Percentiles rank a stretch among this genome's conserved stretches.
Conservation (phyloP, 2,329 filamentous ascomycete species). For the Aspergillus ibericus region DNA sequence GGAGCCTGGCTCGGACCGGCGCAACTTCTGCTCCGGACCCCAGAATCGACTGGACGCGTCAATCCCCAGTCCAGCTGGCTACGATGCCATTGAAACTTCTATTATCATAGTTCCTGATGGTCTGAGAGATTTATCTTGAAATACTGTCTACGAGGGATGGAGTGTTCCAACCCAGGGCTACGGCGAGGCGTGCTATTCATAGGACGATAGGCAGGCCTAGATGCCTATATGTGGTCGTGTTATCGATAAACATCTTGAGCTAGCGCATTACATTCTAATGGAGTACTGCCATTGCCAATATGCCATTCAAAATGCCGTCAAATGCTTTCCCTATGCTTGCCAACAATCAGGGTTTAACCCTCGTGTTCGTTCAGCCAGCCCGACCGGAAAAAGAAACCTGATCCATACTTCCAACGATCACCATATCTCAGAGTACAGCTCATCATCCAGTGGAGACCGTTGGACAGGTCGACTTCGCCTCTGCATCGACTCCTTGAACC, state of each 20-base stretch:
- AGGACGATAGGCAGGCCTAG: not conserved
- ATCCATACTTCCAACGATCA: not conserved
- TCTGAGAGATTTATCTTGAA: too few species aligned
- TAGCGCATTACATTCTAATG: not conserved
- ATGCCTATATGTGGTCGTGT: not conserved
- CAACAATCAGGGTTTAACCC: not conserved
- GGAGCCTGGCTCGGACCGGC: not conserved
- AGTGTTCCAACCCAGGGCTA: too few species aligned
- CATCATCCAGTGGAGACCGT: conserved; percentile 3
- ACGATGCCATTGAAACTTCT: too few species aligned
- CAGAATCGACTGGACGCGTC: not conserved
- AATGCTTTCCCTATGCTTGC: too few species aligned
- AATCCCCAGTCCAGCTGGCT: not conserved
- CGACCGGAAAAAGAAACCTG: not conserved
- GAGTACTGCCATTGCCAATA: not conserved
- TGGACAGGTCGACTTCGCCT: conserved; percentile 16
- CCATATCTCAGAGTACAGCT: conserved; percentile 10
- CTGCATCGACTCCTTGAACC: conserved; percentile 22
- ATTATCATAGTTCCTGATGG: too few species aligned
- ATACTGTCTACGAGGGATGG: not conserved
- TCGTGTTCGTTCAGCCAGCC: not conserved
- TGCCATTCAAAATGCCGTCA: too few species aligned
- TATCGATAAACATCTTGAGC: not conserved
- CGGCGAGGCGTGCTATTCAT: not conserved
- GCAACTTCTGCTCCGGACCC: conserved; percentile 1